Percentiles rank a stretch among this genome's conserved stretches.
Conservation (phyloP, 768 basidiomycete species). For the Russula sp. region DNA sequence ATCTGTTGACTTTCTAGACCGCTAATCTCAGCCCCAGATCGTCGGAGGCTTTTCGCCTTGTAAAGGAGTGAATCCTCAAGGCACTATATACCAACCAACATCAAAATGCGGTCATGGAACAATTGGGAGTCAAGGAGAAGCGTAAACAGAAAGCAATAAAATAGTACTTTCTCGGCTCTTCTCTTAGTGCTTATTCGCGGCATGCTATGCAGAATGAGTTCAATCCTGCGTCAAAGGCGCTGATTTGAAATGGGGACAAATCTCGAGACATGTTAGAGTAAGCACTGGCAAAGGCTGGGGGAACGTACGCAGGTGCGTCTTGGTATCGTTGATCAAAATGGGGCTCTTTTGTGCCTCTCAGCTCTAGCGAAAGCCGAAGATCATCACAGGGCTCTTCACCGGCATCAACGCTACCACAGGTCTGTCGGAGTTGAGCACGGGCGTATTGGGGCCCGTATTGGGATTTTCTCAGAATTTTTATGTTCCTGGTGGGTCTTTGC, state of each 20-base stretch:
- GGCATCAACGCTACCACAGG: not conserved
- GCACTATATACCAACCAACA: not conserved
- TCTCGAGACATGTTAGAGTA: not conserved
- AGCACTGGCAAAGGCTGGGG: not conserved
- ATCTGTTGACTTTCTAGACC: not conserved
- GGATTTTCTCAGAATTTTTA: not conserved
- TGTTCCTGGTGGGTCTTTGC: slow-evolving; percentile 13
- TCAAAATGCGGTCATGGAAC: not conserved
- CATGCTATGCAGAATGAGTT: slow-evolving; percentile 5
- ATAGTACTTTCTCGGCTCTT: not conserved
- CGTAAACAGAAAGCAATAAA: not conserved
- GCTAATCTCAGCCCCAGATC: slow-evolving; percentile 1
- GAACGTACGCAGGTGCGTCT: not conserved
- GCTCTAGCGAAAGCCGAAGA: slow-evolving; percentile 18
- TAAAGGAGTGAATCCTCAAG: not conserved
- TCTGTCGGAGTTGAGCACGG: not conserved
- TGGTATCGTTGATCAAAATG: not conserved
- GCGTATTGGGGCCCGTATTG: no score
- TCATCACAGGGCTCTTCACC: not conserved
- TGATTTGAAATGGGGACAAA: not conserved
- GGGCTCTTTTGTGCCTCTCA: not conserved
- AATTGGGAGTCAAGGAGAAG: not conserved
- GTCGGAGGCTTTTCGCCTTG: not conserved
- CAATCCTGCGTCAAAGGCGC: not conserved
- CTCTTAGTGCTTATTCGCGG: slow-evolving; percentile 2